Evolutionary conservation across 345 rosid genomes (phyloP), one percentile per base, ranked within the genome.

Genomic region (Syzygium grande): DNA sequence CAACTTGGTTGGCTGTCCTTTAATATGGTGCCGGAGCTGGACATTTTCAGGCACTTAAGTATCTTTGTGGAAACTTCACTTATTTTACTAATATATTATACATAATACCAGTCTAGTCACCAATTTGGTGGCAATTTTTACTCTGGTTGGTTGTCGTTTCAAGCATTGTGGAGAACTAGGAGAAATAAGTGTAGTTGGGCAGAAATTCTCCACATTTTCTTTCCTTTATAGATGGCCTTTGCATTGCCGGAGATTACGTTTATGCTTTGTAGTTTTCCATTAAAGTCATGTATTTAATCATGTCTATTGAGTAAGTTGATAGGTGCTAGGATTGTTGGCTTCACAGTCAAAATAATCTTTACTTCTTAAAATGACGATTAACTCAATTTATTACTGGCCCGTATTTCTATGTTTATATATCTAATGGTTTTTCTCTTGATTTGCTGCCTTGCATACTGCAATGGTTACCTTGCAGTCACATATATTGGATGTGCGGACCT

Each of bases 401-500:
- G 49, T 73, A 73, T 73, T 34, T 34, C 80, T 21, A 19, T 73
- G 46, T 73, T 34, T 73, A 34, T 73, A 34, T 73, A 22, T 73
- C 46, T 73, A 73, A 73, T 73, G 80, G 43, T 73, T 21, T 73
- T 73, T 2, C 80, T 21, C 6, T 19, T 68, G 79, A 73, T 73
- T 34, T 73, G 80, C 80, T 73, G 46, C 80, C 80, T 73, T 9
- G 38, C 80, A 19, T 34, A 34, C 46, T 2, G 46, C 46, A 73
- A 34, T 73, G 46, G 34, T 73, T 5, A 34, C 80, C 46, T 86
- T 92, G 94, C 97, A 98, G 99, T 90, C 94, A 34, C 91, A 95
- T 91, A 95, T 97, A 89, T 86, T 93, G 88, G 97, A 96, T 51
- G 91, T 98, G 54, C 98, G 96, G 88, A 90, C 94, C 88, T 94